A percentile compares a stretch with the other conserved stretches of the same genome.
Evolutionary conservation across 768 basidiomycete genomes (phyloP).

Genomic region (Naematelia encephala): DNA sequence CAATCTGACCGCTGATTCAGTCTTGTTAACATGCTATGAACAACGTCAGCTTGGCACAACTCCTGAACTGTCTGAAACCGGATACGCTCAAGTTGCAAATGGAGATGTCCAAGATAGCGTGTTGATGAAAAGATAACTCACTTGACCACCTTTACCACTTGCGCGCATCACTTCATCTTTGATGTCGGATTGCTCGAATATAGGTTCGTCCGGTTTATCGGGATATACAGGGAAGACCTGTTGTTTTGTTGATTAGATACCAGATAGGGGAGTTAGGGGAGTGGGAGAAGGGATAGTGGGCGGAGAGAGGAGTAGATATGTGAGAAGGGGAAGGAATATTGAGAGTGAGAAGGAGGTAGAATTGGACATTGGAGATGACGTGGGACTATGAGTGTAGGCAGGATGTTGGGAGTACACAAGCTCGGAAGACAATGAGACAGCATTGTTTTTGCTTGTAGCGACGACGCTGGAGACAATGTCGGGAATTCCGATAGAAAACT

Average conservation of each 20-base stretch:
- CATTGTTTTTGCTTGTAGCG: too few relatives aligned
- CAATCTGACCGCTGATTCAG: constrained; percentile 92
- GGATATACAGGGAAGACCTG: constrained; percentile 75
- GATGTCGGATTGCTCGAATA: constrained; percentile 75
- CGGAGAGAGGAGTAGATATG: not conserved
- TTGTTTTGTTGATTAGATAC: too few relatives aligned
- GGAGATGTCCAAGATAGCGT: not conserved
- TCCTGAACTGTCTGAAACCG: too few relatives aligned
- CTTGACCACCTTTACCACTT: constrained; percentile 95
- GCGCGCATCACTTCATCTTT: constrained; percentile 92
- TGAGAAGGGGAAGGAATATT: not conserved
- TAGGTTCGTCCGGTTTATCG: constrained; percentile 64
- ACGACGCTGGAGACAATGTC: too few relatives aligned
- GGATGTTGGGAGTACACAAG: constrained; percentile 66
- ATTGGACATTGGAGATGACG: constrained; percentile 39
- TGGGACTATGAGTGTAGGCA: constrained; percentile 53
- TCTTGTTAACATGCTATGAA: constrained; percentile 84
- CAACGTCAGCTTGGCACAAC: not conserved
- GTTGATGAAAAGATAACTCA: constrained; percentile 46
- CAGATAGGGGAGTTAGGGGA: not conserved
- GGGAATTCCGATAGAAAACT: too few relatives aligned
- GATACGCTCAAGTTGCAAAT: too few relatives aligned
- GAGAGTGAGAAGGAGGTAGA: constrained; percentile 75
- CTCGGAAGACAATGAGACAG: too few relatives aligned
- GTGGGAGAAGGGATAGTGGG: constrained; percentile 1